Evolutionary conservation across 2,329 filamentous ascomycete species (phyloP), one percentile per base, ranked within the genome.

Genomic region (Xylaria sp.): DNA sequence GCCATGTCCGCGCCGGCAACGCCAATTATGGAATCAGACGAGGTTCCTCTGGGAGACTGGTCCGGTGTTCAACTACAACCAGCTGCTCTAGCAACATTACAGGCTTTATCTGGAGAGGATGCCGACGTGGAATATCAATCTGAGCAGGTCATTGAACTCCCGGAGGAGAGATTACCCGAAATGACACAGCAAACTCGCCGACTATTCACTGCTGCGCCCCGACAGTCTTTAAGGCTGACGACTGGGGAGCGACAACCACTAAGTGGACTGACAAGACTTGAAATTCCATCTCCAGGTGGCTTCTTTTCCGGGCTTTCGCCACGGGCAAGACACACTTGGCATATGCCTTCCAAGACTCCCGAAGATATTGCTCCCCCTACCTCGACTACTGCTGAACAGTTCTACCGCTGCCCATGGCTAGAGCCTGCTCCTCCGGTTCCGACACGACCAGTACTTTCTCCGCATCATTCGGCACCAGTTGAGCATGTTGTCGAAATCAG

Each of bases 351-450:
- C 31, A 81, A 79, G 71, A 83, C 85, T 22, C 84, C 86, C 13
- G 84, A 87, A 7, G 85, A 85, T 20, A 76, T 84, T 69, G 80
- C 81, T 2, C 88, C 89, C 0, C 94, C 94, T 1, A 95, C 93
- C 0, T 97, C 95, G 1, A 93, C 93, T 33, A 94, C 91, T n/a
- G 95, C 95, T 10, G 93, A 97, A 77, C 89, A 91, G 69, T 98
- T 97, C 75, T 98, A 98, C 81, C 90, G 91, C 69, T 86, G 91
- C 31, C 94, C 94, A 2, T 97, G 94, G 90, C 85, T 84, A 70
- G 80, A 80, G 57, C 69, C 80, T 7, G 74, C 76, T 42, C 78
- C 79, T 29, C 77, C 78, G 2, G 71, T 81, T 3, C 78, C 79
- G 9, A 42, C 72, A 59, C 62, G 72, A 38, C 72, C 69, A 53